Percentiles rank a stretch among this genome's conserved stretches.
phyloP scores from a whole-genome alignment of 345 rosid genomes.

The Populus tremula region DNA sequence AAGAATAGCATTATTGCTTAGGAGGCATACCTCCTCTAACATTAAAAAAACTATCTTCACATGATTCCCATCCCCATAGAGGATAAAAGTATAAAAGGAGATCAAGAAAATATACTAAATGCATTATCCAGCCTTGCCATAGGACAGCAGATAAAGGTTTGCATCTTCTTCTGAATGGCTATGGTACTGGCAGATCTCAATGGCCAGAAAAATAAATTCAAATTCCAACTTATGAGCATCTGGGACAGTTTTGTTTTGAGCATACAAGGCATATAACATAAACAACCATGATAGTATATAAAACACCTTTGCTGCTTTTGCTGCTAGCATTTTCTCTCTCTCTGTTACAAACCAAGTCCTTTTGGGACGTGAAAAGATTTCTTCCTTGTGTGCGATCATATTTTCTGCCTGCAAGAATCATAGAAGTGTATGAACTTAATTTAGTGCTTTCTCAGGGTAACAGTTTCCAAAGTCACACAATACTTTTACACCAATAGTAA shows the following conservation, averaged over 20 bases:
- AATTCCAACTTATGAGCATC: background rate
- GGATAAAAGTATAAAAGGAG: background rate
- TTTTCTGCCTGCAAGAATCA: conserved; percentile 71
- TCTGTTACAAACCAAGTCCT: conserved; percentile 89
- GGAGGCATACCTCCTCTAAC: no score
- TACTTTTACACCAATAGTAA: background rate
- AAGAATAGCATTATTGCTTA: background rate
- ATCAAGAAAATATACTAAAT: background rate
- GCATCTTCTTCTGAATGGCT: background rate
- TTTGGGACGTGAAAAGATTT: conserved; percentile 83
- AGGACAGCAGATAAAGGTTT: background rate
- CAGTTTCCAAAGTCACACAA: background rate
- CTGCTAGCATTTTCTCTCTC: conserved; percentile 77
- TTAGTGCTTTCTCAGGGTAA: background rate
- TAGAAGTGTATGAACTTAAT: conserved; percentile 10
- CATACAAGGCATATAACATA: background rate
- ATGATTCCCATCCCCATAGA: background rate
- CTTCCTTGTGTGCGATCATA: conserved; percentile 80
- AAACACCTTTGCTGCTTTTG: conserved; percentile 64
- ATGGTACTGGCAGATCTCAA: background rate
- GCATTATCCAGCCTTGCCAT: background rate
- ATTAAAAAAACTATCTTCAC: background rate
- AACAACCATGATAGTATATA: background rate
- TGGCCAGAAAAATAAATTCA: background rate
- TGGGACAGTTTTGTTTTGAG: background rate